These are phyloP conservation scores for Leccinum barrowsii DNA, from an alignment of 768 basidiomycete species.

Conservation along the genomic window DNA sequence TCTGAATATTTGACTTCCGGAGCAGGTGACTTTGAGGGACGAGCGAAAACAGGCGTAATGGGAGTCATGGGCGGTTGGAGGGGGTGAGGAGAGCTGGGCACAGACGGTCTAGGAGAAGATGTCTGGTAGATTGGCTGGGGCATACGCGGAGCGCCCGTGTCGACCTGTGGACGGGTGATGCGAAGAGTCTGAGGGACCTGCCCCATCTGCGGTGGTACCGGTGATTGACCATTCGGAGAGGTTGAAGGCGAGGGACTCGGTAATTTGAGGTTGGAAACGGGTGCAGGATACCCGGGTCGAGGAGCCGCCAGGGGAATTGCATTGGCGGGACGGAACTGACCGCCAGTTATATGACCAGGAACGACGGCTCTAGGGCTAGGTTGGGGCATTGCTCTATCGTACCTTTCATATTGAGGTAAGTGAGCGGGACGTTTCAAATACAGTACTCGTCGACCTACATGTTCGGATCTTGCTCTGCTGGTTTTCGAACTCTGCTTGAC, in stretches of 20 bases:
- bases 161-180: slow-evolving; percentile 16
- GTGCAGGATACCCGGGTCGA: slow-evolving; percentile 69
- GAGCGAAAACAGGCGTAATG: slow-evolving; percentile 73
- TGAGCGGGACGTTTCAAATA: slow-evolving; percentile 4
- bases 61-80: slow-evolving; percentile 75
- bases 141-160: slow-evolving; percentile 22
- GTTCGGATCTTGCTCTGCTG: slow-evolving; percentile 49
- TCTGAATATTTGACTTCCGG: slow-evolving; percentile 48
- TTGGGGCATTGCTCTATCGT: slow-evolving; percentile 53
- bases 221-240: slow-evolving; percentile 26
- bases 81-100: slow-evolving; percentile 64
- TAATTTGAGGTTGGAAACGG: slow-evolving; percentile 62
- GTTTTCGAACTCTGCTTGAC: slow-evolving; percentile 34
- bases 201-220: slow-evolving; percentile 26
- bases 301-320: slow-evolving; percentile 59
- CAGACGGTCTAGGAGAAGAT: slow-evolving; percentile 27
- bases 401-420: slow-evolving; percentile 38
- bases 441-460: slow-evolving; percentile 46
- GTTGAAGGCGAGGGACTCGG: slow-evolving; percentile 45
- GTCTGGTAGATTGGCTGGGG: slow-evolving; percentile 34
- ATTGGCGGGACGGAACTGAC: slow-evolving; percentile 27
- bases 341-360: slow-evolving; percentile 42
- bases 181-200: slow-evolving; percentile 29
- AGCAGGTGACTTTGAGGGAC: slow-evolving; percentile 44
- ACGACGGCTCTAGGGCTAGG: slow-evolving; percentile 55